Conservation (phyloP, 768 basidiomycete species). For the Tricholoma saponaceum region DNA sequence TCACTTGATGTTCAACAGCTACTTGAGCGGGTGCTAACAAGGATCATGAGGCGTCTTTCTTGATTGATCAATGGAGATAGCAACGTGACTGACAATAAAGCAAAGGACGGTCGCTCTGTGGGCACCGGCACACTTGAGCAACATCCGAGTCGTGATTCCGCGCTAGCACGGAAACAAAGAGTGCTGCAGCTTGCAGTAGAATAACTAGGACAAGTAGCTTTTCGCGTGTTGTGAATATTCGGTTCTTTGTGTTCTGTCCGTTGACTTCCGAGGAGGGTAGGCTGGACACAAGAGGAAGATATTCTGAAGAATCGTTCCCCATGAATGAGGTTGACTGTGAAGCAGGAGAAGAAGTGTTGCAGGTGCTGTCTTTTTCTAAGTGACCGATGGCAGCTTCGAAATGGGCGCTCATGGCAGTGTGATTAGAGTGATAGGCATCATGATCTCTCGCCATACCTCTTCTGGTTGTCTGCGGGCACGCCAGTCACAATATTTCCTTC, state of each 20-base stretch:
- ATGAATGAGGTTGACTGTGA: not conserved
- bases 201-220: not conserved
- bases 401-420: too few species aligned
- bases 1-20: constrained; percentile 14
- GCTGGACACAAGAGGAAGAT: not conserved
- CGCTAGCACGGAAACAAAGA: not conserved
- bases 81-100: not conserved
- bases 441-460: too few species aligned
- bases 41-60: not conserved
- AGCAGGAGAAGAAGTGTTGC: too few species aligned
- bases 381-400: too few species aligned
- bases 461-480: too few species aligned
- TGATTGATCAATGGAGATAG: not conserved
- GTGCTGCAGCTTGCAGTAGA: not conserved
- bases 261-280: not conserved
- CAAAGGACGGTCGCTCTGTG: not conserved
- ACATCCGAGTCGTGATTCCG: not conserved
- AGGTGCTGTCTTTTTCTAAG: too few species aligned
- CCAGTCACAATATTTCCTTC: too few species aligned
- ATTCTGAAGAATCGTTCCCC: not conserved
- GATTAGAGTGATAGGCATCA: too few species aligned
- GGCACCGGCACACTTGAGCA: not conserved
- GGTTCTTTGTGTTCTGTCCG: not conserved
- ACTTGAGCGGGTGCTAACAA: constrained; percentile 17
- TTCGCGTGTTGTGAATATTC: not conserved